Evolutionary conservation across 352 stramenopile species (phyloP), one percentile per base, ranked within the genome.

Genomic region (Phytophthora sp.): DNA sequence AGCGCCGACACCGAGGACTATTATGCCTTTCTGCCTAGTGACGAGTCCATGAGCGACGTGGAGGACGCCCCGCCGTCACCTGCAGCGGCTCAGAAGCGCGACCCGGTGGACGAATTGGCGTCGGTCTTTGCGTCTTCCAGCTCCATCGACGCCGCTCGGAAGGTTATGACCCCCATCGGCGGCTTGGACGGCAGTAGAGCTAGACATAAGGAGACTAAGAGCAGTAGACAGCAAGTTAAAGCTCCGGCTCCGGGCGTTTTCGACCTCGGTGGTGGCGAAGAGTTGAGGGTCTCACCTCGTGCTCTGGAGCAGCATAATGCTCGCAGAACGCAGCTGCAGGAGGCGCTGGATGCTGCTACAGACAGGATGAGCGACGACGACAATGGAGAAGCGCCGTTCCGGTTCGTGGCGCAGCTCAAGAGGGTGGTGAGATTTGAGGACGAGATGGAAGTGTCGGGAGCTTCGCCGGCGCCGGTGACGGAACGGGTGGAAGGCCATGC

Each of bases 11-110:
- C 63, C 5, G 82, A 91, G 26, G 82, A 91, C 60, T 91, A 87
- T 69, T 84, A 79, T 54, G 54, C 78, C 15, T 74, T 76, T n/a
- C 31, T 88, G 34, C 79, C 82, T 4, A 91, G 79, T 55, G 82
- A 88, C 18, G 77, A 85, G 32, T 84, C 82, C 31, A 59, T 74
- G 32, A 80, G 65, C 28, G 70, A 74, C 39, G 64, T 49, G 0
- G 72, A 83, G 23, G 61, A 69, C 2, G 57, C 42, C 27, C 44
- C 56, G 26, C 17, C 17, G 7, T 54, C 62, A 8, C 20, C 38
- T 39, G 20, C n/a, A 45, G 21, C 38, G 21, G 20, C 20, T 39
- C 49, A 21, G 62, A 58, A 18, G 8, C 12, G 20, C 38, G 69
- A 74, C 26, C 18, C 44, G 5, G 68, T 68, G 15, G 74, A 80